These are phyloP conservation scores for Hortiboletus campestris DNA, from an alignment of 768 basidiomycete species.

Conservation along the genomic window DNA sequence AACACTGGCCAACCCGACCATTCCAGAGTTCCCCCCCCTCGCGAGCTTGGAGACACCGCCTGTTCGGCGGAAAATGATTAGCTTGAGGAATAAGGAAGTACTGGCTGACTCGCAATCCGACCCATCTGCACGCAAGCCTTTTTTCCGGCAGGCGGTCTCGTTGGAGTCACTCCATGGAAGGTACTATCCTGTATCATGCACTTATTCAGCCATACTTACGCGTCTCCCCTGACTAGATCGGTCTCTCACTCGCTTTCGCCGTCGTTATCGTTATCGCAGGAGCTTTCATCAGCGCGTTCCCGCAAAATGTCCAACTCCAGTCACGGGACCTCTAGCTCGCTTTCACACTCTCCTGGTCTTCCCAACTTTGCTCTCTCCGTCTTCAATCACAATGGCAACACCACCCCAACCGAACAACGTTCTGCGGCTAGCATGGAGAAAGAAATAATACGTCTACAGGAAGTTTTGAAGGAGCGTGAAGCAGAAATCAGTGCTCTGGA, in stretches of 20 bases:
- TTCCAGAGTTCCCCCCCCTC: constrained; percentile 39
- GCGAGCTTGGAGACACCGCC: constrained; percentile 47
- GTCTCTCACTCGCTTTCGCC: constrained; percentile 91
- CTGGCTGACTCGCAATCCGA: constrained; percentile 46
- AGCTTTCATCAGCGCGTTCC: constrained; percentile 84
- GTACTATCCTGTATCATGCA: constrained; percentile 37
- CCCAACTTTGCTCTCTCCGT: constrained; percentile 61
- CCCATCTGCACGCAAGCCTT: constrained; percentile 61
- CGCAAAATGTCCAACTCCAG: constrained; percentile 81
- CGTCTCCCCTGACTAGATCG: constrained; percentile 53
- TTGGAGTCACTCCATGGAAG: constrained; percentile 87
- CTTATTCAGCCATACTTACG: constrained; percentile 5
- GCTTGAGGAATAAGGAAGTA: constrained; percentile 48
- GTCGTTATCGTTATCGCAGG: constrained; percentile 97
- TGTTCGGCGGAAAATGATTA: constrained; percentile 52
- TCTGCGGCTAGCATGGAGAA: constrained; percentile 85
- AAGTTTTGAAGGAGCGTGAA: constrained; percentile 87
- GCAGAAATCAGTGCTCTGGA: constrained; percentile 84
- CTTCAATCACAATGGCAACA: constrained; percentile 34
- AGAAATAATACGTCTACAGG: constrained; percentile 94
- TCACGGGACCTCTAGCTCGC: constrained; percentile 63
- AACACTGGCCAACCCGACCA: constrained; percentile 56
- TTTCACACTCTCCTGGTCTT: constrained; percentile 60
- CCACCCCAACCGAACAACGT: constrained; percentile 51
- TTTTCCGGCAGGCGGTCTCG: constrained; percentile 88